Evolutionary conservation across 1,284 basidiomycete species (phyloP), one percentile per base, ranked within the genome.

Genomic region (Cryptococcus amylolentus): DNA sequence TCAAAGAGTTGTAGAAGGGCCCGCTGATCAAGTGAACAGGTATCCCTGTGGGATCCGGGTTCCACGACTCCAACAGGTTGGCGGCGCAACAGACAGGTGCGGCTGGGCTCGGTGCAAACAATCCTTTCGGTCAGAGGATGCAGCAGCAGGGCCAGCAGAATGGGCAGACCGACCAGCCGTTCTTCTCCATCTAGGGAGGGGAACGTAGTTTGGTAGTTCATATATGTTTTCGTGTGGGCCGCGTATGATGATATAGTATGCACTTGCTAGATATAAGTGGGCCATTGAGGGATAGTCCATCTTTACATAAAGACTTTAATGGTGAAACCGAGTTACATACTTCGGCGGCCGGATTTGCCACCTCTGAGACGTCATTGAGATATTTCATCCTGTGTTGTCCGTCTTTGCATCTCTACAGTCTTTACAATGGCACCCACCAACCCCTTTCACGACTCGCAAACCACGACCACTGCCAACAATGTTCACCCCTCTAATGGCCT

Each of bases 41-140:
- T 88, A 86, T 71, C 84, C 89, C 38, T 80, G 85, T 66, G 82
- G 86, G 42, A 80, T 83, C 58, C 81, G 55, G 50, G 20, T 77
- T 77, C 68, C 70, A 74, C 52, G 55, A 63, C 28, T 71, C 85
- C 8, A 87, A 86, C 28, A 79, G 83, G 35, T 31, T 84, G 20
- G 77, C 81, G 14, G 65, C 79, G 2, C 85, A 88, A 69, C 82
- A 83, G 68, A 86, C 87, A 2, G 75, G 75, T 40, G 63, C 70
- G 23, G 52, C 40, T 14, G 66, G 67, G 20, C 64, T 72, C 6
- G 71, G 69, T 8, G 80, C 75, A 16, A 83, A 88, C 73, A 92
- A 92, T 68, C 89, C 89, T 10, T 92, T 91, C 72, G 83, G 84
- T 39, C 75, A 79, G 62, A 80, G 79, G 52, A 82, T 84, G 60